Evolutionary conservation across 345 rosid genomes (phyloP), one percentile per base, ranked within the genome.

Genomic region (Linum tenue): DNA sequence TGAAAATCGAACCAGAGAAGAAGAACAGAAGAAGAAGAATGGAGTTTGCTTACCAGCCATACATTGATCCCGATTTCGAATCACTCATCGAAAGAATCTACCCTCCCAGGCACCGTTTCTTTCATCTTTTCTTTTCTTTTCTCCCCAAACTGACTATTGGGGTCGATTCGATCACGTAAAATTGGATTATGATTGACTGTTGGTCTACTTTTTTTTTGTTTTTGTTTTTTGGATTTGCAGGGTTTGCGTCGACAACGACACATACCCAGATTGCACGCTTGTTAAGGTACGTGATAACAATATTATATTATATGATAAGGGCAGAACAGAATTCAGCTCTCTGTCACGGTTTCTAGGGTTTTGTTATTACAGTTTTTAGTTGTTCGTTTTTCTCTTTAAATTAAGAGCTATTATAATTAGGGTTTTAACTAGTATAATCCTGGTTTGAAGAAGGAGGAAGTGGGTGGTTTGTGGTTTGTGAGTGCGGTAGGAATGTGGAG

Each of bases 211-310:
- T 11, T 17, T 10, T 9, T 48, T 37, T 5, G 6, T 67, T 44
- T 4, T 3, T 70, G 72, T 38, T 68, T 7, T 78, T 64, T 64
- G 36, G 64, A 56, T 51, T 50, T 76, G 61, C 80, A 94, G 96
- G 76, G 95, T 94, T 77, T 86, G 92, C 63, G 79, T 88, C 51
- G 97, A 94, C 73, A 94, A 90, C 61, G 91, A 94, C 14, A 14
- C 91, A 56, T 84, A 63, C 80, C 80, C 69, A 53, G 82, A 84
- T 69, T 84, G 97, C 77, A 90, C 99, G 56, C 89, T 94, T 59
- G 86, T 90, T 44, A 94, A 90, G 97, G 99, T 92, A 22, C 11
- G 62, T 12, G 12, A 37, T 31, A 10, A 11, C 6, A 36, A 3
- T 39, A 22, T 22, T 22, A 22, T 22, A 22, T 22, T 22, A 22